Percentiles rank a stretch among this genome's conserved stretches.
Evolutionary conservation across 257 asterid genomes (phyloP).

Genomic region (Cordia subcordata): DNA sequence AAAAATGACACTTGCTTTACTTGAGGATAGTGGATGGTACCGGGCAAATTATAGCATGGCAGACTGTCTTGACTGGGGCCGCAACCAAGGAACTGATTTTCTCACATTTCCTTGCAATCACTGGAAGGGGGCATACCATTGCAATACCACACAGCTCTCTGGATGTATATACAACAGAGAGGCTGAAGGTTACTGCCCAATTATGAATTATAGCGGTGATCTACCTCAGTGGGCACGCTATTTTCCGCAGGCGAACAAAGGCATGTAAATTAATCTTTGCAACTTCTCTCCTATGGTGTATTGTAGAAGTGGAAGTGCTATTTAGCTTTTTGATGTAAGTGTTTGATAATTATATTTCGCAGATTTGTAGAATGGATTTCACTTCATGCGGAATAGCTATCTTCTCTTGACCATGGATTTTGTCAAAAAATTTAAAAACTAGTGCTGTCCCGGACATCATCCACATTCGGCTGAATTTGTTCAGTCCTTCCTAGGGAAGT

Average conservation of each 20-base stretch:
- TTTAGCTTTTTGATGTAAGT: too few relatives aligned
- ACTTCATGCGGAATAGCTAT: too few relatives aligned
- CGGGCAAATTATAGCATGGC: slow-evolving; percentile 88
- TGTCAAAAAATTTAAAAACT: too few relatives aligned
- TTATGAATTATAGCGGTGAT: slow-evolving; percentile 82
- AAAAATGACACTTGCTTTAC: slow-evolving; percentile 91
- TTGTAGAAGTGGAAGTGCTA: too few relatives aligned
- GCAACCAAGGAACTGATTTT: slow-evolving; percentile 79
- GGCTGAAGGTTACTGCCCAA: slow-evolving; percentile 97
- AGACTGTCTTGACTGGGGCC: slow-evolving; percentile 94
- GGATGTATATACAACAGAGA: slow-evolving; percentile 95
- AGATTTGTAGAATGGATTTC: too few relatives aligned
- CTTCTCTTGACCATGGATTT: too few relatives aligned
- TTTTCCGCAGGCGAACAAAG: slow-evolving; percentile 86
- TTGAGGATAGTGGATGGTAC: slow-evolving; percentile 98
- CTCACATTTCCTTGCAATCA: slow-evolving; percentile 77
- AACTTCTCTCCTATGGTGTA: too few relatives aligned
- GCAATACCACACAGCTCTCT: slow-evolving; percentile 84
- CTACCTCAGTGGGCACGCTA: slow-evolving; percentile 96
- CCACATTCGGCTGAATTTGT: too few relatives aligned
- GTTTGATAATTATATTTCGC: too few relatives aligned
- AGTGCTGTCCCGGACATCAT: too few relatives aligned
- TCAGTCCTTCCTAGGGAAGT: too few relatives aligned
- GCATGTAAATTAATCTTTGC: slow-evolving; percentile 17
- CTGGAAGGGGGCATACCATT: slow-evolving; percentile 92